Evolutionary conservation across 139 green algal genomes (phyloP).

Genomic region (Trebouxia sp.): DNA sequence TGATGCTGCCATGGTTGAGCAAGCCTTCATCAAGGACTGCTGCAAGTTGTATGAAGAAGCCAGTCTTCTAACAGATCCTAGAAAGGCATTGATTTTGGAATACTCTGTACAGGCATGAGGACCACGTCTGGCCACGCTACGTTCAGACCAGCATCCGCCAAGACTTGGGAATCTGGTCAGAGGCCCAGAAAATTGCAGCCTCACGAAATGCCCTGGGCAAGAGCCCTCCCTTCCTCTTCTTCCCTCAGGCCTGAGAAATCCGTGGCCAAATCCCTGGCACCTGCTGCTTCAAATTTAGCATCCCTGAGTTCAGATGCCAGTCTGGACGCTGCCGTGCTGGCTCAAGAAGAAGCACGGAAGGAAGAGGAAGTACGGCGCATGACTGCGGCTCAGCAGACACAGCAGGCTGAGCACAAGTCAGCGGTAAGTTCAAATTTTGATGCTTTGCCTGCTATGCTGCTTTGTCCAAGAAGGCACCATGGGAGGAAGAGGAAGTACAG

Average conservation of each 20-base stretch:
- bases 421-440: too few species aligned
- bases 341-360: not conserved
- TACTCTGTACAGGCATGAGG: slow-evolving; percentile 6
- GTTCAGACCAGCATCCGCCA: not conserved
- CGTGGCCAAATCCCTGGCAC: not conserved
- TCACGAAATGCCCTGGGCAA: slow-evolving; percentile 28
- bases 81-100: too few species aligned
- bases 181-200: slow-evolving; percentile 14
- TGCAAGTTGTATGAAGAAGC: too few species aligned
- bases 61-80: too few species aligned
- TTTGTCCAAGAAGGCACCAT: not conserved
- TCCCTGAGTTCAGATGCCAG: not conserved
- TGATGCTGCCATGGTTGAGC: too few species aligned
- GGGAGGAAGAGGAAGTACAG: not conserved
- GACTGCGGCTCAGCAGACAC: not conserved
- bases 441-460: not conserved
- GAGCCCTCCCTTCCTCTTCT: not conserved
- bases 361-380: not conserved
- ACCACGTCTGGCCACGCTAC: not conserved
- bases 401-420: not conserved
- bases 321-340: not conserved
- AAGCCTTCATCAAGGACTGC: too few species aligned
- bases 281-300: too few species aligned
- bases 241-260: not conserved
- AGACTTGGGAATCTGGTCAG: slow-evolving; percentile 7